Evolutionary conservation across 192 early-diverging fungal species (phyloP), one percentile per base, ranked within the genome.

Genomic region (Umbelopsis vinacea): DNA sequence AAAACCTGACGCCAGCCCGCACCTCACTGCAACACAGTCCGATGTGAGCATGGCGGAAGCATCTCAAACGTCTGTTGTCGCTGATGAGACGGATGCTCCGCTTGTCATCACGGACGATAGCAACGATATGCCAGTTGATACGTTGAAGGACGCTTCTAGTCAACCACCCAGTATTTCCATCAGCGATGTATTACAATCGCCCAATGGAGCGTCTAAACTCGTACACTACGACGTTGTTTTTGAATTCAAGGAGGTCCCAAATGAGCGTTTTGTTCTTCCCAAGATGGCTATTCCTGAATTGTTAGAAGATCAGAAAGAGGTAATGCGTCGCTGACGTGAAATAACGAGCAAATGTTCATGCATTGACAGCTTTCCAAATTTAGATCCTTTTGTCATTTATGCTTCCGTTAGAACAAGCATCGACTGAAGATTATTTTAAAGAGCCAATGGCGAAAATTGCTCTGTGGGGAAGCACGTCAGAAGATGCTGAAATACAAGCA

Each of bases 231-330:
- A 84, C 23, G 71, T 91, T 46, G 80, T 83, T 4, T 76, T 91
- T 60, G 85, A 88, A 68, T 87, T 91, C 77, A 79, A 79, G 19
- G 90, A 91, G 6, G 74, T 76, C 50, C 71, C 81, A 6, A 76
- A 76, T 22, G 81, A 82, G 35, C 76, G 80, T 7, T 87, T 84
- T 50, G 66, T 83, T 26, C 75, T 91, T 46, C 90, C 90, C 5
- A 81, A 82, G 46, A 78, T 87, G n/a, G 77, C 84, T 37, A 81
- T 87, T 22, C 43, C 89, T 21, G 86, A 86, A 40, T 40, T 67
- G 2, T 54, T 78, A 43, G 12, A 37, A 24, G 69, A 73, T 19
- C 70, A 70, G n/a, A 70, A 48, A 22, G 72, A 81, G 38, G 71
- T 63, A 63, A 14, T 15, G 33, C 24, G 7, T n/a, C 11, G n/a